Evolutionary conservation across 176 grass and related monocot species (phyloP).

Genomic region (Sorghum bicolor): DNA sequence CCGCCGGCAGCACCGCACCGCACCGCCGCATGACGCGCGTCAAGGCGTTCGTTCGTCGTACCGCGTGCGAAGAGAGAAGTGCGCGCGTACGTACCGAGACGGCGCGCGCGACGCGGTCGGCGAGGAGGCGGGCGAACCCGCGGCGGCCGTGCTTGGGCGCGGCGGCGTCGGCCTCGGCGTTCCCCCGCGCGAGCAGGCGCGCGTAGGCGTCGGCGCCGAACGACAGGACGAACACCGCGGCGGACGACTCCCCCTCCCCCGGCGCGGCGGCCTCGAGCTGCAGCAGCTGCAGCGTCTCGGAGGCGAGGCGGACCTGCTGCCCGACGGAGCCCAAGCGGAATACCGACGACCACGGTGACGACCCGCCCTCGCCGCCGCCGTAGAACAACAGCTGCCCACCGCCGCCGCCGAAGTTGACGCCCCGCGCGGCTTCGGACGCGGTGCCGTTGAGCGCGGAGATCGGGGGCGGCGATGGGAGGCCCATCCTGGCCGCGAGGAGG

Average conservation of each 20-base stretch:
- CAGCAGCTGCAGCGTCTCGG: conserved; percentile 61
- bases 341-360: background rate
- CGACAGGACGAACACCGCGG: conserved; percentile 57
- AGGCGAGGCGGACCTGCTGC: conserved; percentile 58
- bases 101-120: conserved; percentile 41
- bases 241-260: background rate
- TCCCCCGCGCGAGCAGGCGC: conserved; percentile 34
- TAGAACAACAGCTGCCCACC: background rate
- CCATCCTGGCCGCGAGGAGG: conserved; percentile 53
- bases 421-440: conserved; percentile 7
- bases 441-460: conserved; percentile 39
- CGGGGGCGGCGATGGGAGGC: conserved; percentile 37
- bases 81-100: conserved; percentile 21
- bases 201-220: conserved; percentile 71
- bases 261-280: conserved; percentile 41
- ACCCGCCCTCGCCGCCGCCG: background rate
- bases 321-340: conserved; percentile 44
- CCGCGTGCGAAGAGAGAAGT: too few species aligned
- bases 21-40: too few species aligned
- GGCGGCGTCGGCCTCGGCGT: conserved; percentile 25
- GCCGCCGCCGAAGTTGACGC: conserved; percentile 55
- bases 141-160: conserved; percentile 62
- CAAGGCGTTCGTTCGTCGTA: too few species aligned
- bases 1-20: too few species aligned
- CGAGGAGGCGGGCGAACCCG: conserved; percentile 42